Evolutionary conservation across 2,329 filamentous ascomycete species (phyloP).

Genomic region (Trichocomaceae sp.): DNA sequence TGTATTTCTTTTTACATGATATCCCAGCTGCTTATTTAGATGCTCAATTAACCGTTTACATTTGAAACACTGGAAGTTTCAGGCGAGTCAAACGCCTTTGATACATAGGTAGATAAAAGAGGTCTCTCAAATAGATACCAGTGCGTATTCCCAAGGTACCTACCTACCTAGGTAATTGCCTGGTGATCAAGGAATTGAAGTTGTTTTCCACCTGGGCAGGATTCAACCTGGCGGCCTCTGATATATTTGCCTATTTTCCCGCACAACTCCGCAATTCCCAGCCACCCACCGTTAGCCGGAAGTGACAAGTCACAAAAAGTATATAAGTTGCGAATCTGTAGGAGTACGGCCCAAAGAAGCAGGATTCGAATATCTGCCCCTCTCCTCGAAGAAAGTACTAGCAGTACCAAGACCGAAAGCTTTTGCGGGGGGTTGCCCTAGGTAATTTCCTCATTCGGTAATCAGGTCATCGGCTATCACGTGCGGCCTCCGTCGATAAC

Average conservation of each 20-base stretch:
- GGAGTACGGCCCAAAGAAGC: neutral
- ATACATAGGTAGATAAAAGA: too few relatives aligned
- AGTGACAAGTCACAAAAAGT: neutral
- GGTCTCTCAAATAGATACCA: too few relatives aligned
- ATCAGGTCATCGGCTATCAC: slow-evolving; percentile 20
- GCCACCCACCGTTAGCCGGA: neutral
- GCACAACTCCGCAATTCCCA: neutral
- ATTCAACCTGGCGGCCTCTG: neutral
- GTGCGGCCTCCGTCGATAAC: slow-evolving; percentile 23
- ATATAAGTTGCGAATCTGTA: neutral
- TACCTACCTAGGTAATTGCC: neutral
- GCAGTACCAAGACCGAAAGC: neutral
- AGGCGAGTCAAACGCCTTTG: neutral
- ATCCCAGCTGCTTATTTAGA: neutral
- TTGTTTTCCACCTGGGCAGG: neutral
- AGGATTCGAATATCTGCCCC: neutral
- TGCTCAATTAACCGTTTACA: neutral
- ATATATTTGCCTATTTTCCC: neutral
- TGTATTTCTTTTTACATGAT: neutral
- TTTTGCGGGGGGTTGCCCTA: neutral
- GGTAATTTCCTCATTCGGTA: neutral
- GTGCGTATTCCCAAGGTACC: too few relatives aligned
- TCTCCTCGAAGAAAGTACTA: neutral
- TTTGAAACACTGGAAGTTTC: neutral
- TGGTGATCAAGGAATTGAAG: too few relatives aligned